These are phyloP conservation scores for Xylaria sp. DNA, from an alignment of 2,329 filamentous ascomycete species.

Conservation along the genomic window DNA sequence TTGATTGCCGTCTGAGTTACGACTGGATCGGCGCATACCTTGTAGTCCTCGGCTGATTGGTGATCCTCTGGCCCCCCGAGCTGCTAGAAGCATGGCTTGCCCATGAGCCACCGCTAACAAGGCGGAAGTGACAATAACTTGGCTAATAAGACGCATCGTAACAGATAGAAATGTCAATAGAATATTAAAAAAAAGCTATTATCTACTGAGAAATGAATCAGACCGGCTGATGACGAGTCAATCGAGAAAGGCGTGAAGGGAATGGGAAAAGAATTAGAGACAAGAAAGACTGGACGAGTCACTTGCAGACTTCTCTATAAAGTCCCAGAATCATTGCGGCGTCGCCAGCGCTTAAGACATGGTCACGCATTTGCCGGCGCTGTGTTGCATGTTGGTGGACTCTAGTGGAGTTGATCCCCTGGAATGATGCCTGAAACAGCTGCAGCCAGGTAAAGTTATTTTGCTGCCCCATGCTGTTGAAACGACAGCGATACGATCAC, in stretches of 20 bases:
- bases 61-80: slow-evolving; percentile 45
- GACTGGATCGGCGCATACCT: slow-evolving; percentile 41
- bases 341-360: slow-evolving; percentile 29
- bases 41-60: slow-evolving; percentile 45
- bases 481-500: slow-evolving; percentile 32
- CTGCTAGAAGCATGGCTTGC: slow-evolving; percentile 49
- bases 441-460: slow-evolving; percentile 31
- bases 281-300: slow-evolving; percentile 3
- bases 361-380: slow-evolving; percentile 31
- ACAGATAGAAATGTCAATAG: slow-evolving; percentile 16
- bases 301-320: slow-evolving; percentile 27
- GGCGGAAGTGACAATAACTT: slow-evolving; percentile 38
- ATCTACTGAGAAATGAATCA: slow-evolving; percentile 40
- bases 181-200: slow-evolving; percentile 24
- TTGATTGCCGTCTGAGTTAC: slow-evolving; percentile 11
- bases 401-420: slow-evolving; percentile 36
- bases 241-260: slow-evolving; percentile 13
- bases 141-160: slow-evolving; percentile 40
- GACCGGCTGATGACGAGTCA: slow-evolving; percentile 39
- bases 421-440: slow-evolving; percentile 32
- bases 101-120: slow-evolving; percentile 46
- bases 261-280: slow-evolving; percentile 14
- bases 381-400: slow-evolving; percentile 38
- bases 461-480: slow-evolving; percentile 37
- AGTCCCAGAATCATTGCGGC: slow-evolving; percentile 6